Conservation (phyloP, 169 alveolate genomes). For the Plasmodium inui region DNA sequence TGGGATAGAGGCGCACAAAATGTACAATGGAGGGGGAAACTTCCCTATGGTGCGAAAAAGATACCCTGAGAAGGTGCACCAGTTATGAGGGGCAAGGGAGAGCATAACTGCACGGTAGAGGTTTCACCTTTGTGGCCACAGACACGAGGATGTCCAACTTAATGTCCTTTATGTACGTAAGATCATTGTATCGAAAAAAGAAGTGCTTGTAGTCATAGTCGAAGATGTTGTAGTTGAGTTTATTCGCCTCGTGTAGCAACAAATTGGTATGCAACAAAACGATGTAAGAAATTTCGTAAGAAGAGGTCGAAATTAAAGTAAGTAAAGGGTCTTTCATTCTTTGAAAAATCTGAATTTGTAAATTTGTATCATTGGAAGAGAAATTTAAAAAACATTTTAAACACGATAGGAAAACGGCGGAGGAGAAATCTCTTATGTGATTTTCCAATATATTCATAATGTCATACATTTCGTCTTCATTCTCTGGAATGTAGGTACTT, state of each 20-base stretch:
- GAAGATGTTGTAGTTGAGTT: conserved; percentile 64
- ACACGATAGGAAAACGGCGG: conserved; percentile 96
- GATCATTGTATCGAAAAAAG: conserved; percentile 88
- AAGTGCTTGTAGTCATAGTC: conserved; percentile 86
- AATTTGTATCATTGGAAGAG: conserved; percentile 81
- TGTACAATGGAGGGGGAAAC: not conserved
- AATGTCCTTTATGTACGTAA: conserved; percentile 86
- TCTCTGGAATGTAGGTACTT: conserved; percentile 92
- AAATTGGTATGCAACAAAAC: conserved; percentile 81
- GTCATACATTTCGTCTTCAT: conserved; percentile 96
- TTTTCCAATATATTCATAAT: conserved; percentile 97
- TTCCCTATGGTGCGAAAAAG: not conserved
- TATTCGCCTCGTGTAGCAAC: conserved; percentile 70
- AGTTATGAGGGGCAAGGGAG: not conserved
- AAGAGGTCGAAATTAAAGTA: conserved; percentile 84
- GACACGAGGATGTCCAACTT: conserved; percentile 87
- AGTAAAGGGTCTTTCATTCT: conserved; percentile 87
- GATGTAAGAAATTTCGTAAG: conserved; percentile 87
- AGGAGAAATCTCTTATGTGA: conserved; percentile 93
- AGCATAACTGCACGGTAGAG: not conserved
- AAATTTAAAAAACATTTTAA: conserved; percentile 86
- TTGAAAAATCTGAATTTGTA: conserved; percentile 84
- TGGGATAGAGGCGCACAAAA: not conserved
- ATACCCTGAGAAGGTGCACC: not conserved
- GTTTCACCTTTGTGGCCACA: conserved; percentile 84